phyloP scores from a whole-genome alignment of 768 basidiomycete species.

The Amanita muscaria region DNA sequence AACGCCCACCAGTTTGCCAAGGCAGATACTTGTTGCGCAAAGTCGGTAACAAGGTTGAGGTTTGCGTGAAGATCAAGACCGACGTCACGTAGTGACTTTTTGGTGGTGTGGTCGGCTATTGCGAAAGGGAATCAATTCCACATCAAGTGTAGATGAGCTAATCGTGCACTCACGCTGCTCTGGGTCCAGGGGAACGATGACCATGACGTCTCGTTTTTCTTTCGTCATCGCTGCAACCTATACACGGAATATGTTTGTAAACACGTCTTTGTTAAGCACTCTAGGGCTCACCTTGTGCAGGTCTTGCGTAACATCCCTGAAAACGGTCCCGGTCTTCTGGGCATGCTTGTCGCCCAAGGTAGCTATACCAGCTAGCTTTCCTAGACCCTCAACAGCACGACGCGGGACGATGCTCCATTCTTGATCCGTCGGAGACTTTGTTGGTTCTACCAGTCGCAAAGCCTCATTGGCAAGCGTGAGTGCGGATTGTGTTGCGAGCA shows the following conservation, averaged over 20 bases:
- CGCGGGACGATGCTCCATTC: constrained; percentile 10
- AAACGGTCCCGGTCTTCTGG: constrained; percentile 17
- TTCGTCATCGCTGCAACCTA: constrained; percentile 33
- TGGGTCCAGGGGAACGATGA: constrained; percentile 28
- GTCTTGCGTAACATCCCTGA: constrained; percentile 27
- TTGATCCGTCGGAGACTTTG: constrained; percentile 9
- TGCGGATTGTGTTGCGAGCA: constrained; percentile 21
- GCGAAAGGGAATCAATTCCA: not conserved
- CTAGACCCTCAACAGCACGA: constrained; percentile 11
- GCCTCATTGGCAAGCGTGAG: constrained; percentile 21
- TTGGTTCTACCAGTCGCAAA: constrained; percentile 17
- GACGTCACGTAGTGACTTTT: constrained; percentile 27
- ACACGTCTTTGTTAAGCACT: not conserved
- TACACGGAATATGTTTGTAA: not conserved
- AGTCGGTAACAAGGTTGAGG: constrained; percentile 25
- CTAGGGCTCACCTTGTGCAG: constrained; percentile 25
- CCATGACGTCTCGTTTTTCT: constrained; percentile 19
- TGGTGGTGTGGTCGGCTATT: constrained; percentile 21
- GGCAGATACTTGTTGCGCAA: constrained; percentile 19
- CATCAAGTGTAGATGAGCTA: not conserved
- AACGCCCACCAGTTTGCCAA: constrained; percentile 26
- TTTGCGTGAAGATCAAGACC: constrained; percentile 31
- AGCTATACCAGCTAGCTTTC: constrained; percentile 19
- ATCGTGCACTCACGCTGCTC: constrained; percentile 21
- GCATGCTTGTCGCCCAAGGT: constrained; percentile 20